Base-by-base conservation (phyloP, 345 rosid species). In the Theobroma cacao region DNA sequence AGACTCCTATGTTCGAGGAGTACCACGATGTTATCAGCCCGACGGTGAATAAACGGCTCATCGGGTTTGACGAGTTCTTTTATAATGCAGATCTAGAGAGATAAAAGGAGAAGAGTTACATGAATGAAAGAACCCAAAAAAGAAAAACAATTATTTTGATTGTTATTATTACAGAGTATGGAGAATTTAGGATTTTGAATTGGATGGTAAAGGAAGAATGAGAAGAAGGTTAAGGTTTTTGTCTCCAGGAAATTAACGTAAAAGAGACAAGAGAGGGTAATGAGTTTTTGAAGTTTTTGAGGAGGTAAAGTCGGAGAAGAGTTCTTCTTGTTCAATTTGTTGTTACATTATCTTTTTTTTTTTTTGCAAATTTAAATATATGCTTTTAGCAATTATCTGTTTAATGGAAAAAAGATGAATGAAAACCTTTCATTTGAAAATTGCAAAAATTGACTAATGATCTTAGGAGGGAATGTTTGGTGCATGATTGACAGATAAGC, bases 21-120 rank as follows among this genome's bases (percentile, higher is more conserved):
- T 90, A 91, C 95, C 94, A 91, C 0, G 90, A 75, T 40, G 89
- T 74, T n/a, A 90, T 91, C 9, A 89, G 78, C 34, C 92, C 86
- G 76, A 90, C 74, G 18, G 91, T 90, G 64, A 28, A 76, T 9
- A 28, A 30, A 40, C 62, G 69, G 31, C 67, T 64, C 62, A 71
- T 74, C 20, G 20, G 24, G 14, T 31, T 47, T 26, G n/a, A 7
- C 1, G 9, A 1, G 12, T 47, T 30, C n/a, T 5, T 8, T 4
- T 7, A 11, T 15, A 59, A 67, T 48, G 61, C 36, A 30, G 75
- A 75, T 75, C 74, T 75, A 24, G 6, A 75, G 10, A 56, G 67
- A 80, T 40, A 55, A 28, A 34, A 10, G 41, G 11, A 33, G 77
- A 41, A 63, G 22, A 18, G 12, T 3, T 33, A 55, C 3, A 26